Conservation (phyloP, 441 rosid genomes). For the Omphalea diandra region DNA sequence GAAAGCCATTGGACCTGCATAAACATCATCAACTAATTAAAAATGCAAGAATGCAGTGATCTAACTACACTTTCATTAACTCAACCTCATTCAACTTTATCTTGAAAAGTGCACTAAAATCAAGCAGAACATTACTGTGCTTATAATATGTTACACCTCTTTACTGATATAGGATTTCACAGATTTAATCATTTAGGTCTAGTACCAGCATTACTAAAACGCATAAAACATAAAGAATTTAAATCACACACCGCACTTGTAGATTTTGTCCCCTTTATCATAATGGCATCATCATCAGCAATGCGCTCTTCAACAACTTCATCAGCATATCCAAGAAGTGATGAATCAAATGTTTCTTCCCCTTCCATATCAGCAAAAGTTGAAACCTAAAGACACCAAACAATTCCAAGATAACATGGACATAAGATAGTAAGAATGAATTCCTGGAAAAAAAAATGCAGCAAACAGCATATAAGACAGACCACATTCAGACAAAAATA, state of each 20-base stretch:
- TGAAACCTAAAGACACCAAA: slow-evolving; percentile 56
- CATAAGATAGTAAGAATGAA: background rate
- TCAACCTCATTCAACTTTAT: too few species aligned
- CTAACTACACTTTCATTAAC: background rate
- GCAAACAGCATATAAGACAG: background rate
- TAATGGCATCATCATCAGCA: slow-evolving; percentile 85
- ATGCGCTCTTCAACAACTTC: slow-evolving; percentile 96
- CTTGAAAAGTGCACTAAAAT: background rate
- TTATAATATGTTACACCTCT: background rate
- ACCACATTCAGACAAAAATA: slow-evolving; percentile 1
- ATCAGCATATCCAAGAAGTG: slow-evolving; percentile 79
- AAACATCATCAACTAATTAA: background rate
- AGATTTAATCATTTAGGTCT: background rate
- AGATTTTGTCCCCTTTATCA: slow-evolving; percentile 95
- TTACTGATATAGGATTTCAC: background rate
- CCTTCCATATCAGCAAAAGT: slow-evolving; percentile 99
- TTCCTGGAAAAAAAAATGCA: background rate
- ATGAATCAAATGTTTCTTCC: slow-evolving; percentile 91
- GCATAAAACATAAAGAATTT: background rate
- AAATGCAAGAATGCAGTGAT: background rate
- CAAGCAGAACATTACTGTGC: background rate
- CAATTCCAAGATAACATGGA: slow-evolving; percentile 3
- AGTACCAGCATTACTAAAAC: background rate
- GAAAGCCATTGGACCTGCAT: background rate
- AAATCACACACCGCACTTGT: slow-evolving; percentile 31